Conservation (phyloP, 2,329 filamentous ascomycete genomes). For the Exserohilum rostratum region DNA sequence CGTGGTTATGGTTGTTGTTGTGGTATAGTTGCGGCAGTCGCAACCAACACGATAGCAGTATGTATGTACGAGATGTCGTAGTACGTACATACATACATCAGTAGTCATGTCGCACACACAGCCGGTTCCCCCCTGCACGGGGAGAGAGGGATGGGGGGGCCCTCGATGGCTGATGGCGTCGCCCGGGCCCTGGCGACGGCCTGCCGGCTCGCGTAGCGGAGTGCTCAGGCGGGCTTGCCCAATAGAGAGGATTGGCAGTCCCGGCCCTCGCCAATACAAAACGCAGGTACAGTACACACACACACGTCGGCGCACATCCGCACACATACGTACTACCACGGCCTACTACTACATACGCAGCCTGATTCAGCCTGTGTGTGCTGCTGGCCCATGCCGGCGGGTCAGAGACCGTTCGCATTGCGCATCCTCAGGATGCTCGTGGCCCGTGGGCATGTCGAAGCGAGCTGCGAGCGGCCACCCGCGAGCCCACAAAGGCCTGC, state of each 20-base stretch:
- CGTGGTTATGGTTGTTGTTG: too few species aligned
- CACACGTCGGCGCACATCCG: too few species aligned
- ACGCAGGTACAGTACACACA: too few species aligned
- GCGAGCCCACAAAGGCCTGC: constrained; percentile 5
- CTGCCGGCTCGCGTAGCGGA: constrained; percentile 14
- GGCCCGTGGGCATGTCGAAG: constrained; percentile 12
- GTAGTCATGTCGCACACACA: too few species aligned
- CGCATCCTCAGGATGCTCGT: constrained; percentile 12
- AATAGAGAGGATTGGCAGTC: constrained; percentile 30
- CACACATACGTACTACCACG: too few species aligned
- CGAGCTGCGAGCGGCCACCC: constrained; percentile 5
- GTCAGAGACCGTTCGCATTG: constrained; percentile 26
- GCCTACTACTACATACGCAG: too few species aligned
- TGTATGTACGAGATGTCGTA: too few species aligned
- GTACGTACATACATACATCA: too few species aligned
- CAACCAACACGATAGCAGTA: too few species aligned
- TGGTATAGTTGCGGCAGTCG: too few species aligned
- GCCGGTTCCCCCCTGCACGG: constrained; percentile 28
- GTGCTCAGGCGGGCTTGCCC: constrained; percentile 1
- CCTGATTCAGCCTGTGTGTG: constrained; percentile 8
- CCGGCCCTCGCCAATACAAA: constrained; percentile 3
- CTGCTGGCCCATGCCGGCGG: constrained; percentile 19
- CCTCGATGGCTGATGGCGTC: constrained; percentile 13
- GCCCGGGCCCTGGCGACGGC: constrained; percentile 24
- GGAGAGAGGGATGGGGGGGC: not conserved